Base-by-base conservation (phyloP, 148 eudicot species). In the Heliamphora exappendiculata region DNA sequence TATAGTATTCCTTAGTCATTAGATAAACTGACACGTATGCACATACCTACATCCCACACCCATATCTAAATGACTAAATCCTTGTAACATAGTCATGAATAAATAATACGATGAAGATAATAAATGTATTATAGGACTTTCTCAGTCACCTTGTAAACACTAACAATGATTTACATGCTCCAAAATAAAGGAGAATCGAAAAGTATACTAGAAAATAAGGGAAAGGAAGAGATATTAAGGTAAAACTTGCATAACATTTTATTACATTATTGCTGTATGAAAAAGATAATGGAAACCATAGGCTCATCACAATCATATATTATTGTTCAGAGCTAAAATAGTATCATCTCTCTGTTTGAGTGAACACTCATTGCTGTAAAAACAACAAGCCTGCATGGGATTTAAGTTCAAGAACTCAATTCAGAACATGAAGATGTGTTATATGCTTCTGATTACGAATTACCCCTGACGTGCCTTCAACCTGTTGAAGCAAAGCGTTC, bases 401-500 rank as follows among this genome's bases (percentile, higher is more conserved):
- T 37, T 67, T 7, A 42, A 41, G 0, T 24, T 22, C 72, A 42
- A 9, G 16, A 70, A 68, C 26, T 42, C 31, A 42, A 42, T 29
- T 60, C 66, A 17, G 0, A 11, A 34, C 26, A 8, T n/a, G 20
- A 68, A 68, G 31, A 42, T 42, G 17, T 2, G 42, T 29, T 51
- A 20, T n/a, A n/a, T n/a, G 9, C 54, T 39, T 36, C 75, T n/a
- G 36, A 58, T 45, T 57, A 28, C 6, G 41, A 41, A 47, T 75
- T 81, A 90, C 94, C 84, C 80, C 77, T 76, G 77, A 62, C 62
- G 80, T 70, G 57, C 77, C 76, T 47, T 77, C 76, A 47, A 75
- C 87, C 82, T 92, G 93, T 73, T 74, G 66, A 45, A 80, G 76
- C 76, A 92, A 57, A 47, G 54, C 73, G 73, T 79, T 74, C 17